Evolutionary conservation across 345 rosid genomes (phyloP).

Genomic region (Gossypium anomalum): DNA sequence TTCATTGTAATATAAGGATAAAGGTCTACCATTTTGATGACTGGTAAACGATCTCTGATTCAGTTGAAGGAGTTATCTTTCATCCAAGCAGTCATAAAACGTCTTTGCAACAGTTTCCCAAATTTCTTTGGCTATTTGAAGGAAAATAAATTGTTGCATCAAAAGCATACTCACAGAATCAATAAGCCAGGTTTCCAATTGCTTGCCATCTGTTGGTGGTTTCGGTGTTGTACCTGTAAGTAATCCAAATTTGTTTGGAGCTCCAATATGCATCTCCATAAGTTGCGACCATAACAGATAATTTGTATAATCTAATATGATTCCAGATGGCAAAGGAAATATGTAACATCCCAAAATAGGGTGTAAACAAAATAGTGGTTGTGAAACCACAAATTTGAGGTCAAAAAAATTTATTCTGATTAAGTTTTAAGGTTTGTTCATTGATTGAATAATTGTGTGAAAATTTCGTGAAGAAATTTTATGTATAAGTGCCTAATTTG

Average conservation of each 20-base stretch:
- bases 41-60: neutral
- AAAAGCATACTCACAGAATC: neutral
- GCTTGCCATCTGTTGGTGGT: neutral
- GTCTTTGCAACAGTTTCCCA: neutral
- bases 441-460: too few relatives aligned
- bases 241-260: neutral
- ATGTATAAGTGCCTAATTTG: too few relatives aligned
- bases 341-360: too few relatives aligned
- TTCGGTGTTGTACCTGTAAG: neutral
- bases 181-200: neutral
- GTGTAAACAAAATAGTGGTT: too few relatives aligned
- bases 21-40: neutral
- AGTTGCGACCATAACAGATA: neutral
- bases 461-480: too few relatives aligned
- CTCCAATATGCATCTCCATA: slow-evolving; percentile 6
- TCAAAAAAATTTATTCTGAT: too few relatives aligned
- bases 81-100: neutral
- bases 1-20: slow-evolving; percentile 4
- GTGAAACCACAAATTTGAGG: too few relatives aligned
- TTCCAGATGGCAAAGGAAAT: too few relatives aligned
- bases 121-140: neutral
- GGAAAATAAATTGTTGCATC: neutral
- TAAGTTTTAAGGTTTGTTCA: too few relatives aligned
- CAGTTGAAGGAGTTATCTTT: neutral
- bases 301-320: too few relatives aligned